Evolutionary conservation across 2,329 filamentous ascomycete species (phyloP), one percentile per base, ranked within the genome.

Genomic region (Colletotrichum sp.): DNA sequence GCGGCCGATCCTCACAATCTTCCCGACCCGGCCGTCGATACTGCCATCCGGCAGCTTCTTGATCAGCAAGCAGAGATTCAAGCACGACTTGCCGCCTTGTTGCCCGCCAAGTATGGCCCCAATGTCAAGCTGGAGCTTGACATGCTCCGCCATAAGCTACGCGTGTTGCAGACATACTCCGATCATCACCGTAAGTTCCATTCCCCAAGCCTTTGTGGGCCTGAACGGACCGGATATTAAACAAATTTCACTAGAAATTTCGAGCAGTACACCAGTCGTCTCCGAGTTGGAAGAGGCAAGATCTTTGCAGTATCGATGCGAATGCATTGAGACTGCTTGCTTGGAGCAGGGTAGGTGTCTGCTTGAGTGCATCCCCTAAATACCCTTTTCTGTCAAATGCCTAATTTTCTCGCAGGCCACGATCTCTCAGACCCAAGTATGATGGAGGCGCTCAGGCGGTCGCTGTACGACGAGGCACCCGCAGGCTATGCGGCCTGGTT

Each of bases 241-340:
- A 30, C 27, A 12, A n/a, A 34, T 27, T 19, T 71, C n/a, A 27
- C 22, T 32, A 88, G 87, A 86, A 70, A 77, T 88, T 63, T 80
- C 83, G 36, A 82, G 83, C 59, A 83, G 82, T 76, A 80, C 88
- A 64, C 86, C 87, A 28, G 83, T 86, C 77, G 82, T 91, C 71
- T 91, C 89, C 69, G 88, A 91, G 77, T 85, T 87, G 28, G 90
- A 92, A 81, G 90, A 92, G 81, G 90, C 90, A 30, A 86, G 90
- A 72, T 85, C 86, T 48, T 82, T 91, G 69, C 90, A 92, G 80
- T 90, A 91, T 79, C 88, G 88, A 78, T 91, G 90, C 82, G 90
- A 92, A 82, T 90, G 89, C 81, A 87, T 92, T 71, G 89, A 91
- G 79, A 85, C 85, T 68, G 87, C 86, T 72, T 89, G 89, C 79